A percentile compares a stretch with the other conserved stretches of the same genome.
Evolutionary conservation across 176 grass and related monocot genomes (phyloP).

Genomic region (Chrysopogon serrulatus): DNA sequence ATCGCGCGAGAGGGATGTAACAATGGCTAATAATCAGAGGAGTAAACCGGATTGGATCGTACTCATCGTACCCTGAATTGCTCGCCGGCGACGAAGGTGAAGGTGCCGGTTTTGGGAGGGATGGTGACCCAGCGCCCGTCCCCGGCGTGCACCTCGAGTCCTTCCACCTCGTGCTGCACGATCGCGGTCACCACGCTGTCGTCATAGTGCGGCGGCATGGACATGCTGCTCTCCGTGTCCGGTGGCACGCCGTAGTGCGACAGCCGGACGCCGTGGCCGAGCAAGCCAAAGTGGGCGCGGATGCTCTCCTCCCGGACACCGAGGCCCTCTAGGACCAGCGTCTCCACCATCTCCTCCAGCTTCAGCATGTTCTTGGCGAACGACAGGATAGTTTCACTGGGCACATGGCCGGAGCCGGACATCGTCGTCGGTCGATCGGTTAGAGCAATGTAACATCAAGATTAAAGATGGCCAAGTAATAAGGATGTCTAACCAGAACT

Average conservation of each 20-base stretch:
- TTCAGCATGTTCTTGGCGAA: not conserved
- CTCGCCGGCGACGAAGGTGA: slow-evolving; percentile 12
- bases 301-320: slow-evolving; percentile 1
- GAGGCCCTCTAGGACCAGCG: slow-evolving; percentile 16
- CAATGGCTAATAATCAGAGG: no score
- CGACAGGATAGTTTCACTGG: not conserved
- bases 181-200: not conserved
- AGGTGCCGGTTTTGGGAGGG: not conserved
- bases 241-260: not conserved
- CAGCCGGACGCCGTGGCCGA: not conserved
- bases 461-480: no score
- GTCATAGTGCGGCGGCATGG: slow-evolving; percentile 2
- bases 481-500: no score
- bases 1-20: no score
- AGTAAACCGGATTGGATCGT: no score
- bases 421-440: no score
- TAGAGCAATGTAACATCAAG: no score
- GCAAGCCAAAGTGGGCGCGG: not conserved
- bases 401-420: no score
- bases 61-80: not conserved
- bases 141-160: slow-evolving; percentile 13
- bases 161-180: slow-evolving; percentile 35
- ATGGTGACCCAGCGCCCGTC: slow-evolving; percentile 23
- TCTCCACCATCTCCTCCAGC: slow-evolving; percentile 7
- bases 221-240: not conserved